A percentile compares a stretch with the other conserved stretches of the same genome.
phyloP scores from a whole-genome alignment of 1,284 basidiomycete genomes.

The Cryptococcus floricola region DNA sequence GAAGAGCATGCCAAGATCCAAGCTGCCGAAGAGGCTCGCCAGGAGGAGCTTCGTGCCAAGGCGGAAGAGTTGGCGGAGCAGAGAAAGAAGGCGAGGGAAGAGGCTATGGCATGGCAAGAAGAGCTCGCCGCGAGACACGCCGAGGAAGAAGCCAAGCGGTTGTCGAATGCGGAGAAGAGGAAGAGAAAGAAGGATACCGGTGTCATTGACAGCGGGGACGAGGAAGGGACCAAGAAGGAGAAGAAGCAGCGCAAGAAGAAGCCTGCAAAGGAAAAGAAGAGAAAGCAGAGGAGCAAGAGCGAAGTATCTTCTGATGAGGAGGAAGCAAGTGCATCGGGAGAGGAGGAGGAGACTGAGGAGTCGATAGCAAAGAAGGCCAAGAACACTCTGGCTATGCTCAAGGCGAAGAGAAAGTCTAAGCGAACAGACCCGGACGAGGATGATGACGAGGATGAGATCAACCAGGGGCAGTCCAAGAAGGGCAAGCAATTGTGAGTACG shows the following conservation, averaged over 20 bases:
- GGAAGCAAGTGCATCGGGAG: constrained; percentile 12
- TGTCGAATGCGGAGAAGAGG: constrained; percentile 32
- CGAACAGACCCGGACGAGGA: constrained; percentile 30
- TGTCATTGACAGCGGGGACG: constrained; percentile 30
- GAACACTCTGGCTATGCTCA: constrained; percentile 26
- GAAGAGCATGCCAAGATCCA: constrained; percentile 47
- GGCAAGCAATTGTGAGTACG: constrained; percentile 36
- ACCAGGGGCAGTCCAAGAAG: constrained; percentile 23
- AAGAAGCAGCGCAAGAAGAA: constrained; percentile 27
- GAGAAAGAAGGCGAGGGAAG: constrained; percentile 68
- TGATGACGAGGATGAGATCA: constrained; percentile 24
- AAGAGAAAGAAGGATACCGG: constrained; percentile 42
- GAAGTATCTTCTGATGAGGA: constrained; percentile 24
- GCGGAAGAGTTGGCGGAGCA: constrained; percentile 70
- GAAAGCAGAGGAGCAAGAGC: constrained; percentile 30
- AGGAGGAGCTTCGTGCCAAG: constrained; percentile 53
- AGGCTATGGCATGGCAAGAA: constrained; percentile 58
- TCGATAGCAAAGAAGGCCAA: constrained; percentile 18
- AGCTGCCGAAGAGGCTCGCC: constrained; percentile 38
- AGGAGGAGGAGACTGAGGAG: constrained; percentile 20
- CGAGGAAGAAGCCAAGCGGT: constrained; percentile 48
- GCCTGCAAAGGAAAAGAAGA: constrained; percentile 26
- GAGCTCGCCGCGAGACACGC: constrained; percentile 46
- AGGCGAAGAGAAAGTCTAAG: constrained; percentile 33
- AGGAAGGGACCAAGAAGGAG: constrained; percentile 23